phyloP scores from a whole-genome alignment of 2,329 filamentous ascomycete genomes.

The Xylariaceae sp. region DNA sequence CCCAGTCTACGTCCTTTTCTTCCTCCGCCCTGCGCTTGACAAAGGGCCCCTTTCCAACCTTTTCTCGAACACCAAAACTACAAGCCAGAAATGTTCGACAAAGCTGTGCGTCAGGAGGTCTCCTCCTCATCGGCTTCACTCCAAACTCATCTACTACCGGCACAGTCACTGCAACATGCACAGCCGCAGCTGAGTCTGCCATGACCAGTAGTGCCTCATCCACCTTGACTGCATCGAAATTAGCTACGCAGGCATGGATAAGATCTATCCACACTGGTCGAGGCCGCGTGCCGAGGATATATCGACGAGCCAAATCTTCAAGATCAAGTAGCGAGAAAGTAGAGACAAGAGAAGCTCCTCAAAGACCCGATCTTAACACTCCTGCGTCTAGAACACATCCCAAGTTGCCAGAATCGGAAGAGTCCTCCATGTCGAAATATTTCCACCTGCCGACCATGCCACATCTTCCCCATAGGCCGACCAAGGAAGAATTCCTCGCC shows the following conservation, averaged over 20 bases:
- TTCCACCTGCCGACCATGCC: constrained; percentile 49
- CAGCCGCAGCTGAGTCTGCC: constrained; percentile 36
- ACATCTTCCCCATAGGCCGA: constrained; percentile 80
- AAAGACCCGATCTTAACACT: constrained; percentile 17
- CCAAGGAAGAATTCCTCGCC: constrained; percentile 86
- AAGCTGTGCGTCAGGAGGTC: constrained; percentile 52
- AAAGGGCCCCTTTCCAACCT: constrained; percentile 25
- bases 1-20: constrained; percentile 21
- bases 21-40: constrained; percentile 21
- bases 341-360: constrained; percentile 13
- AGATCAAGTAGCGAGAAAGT: constrained; percentile 28
- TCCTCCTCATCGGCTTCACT: constrained; percentile 47
- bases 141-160: constrained; percentile 37
- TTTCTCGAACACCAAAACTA: constrained; percentile 27
- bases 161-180: constrained; percentile 38
- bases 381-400: no score
- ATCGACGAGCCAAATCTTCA: constrained; percentile 29
- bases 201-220: constrained; percentile 25
- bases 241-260: constrained; percentile 37
- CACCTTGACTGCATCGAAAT: constrained; percentile 31
- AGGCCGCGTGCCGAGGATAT: constrained; percentile 18
- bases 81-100: constrained; percentile 41
- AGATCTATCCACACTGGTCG: constrained; percentile 30
- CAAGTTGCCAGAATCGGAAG: constrained; percentile 19
- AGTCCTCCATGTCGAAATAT: constrained; percentile 53